A percentile compares a stretch with the other conserved stretches of the same genome.
These are phyloP conservation scores for Blastocystis sp. DNA, from an alignment of 352 stramenopile genomes.

Conservation along the genomic window DNA sequence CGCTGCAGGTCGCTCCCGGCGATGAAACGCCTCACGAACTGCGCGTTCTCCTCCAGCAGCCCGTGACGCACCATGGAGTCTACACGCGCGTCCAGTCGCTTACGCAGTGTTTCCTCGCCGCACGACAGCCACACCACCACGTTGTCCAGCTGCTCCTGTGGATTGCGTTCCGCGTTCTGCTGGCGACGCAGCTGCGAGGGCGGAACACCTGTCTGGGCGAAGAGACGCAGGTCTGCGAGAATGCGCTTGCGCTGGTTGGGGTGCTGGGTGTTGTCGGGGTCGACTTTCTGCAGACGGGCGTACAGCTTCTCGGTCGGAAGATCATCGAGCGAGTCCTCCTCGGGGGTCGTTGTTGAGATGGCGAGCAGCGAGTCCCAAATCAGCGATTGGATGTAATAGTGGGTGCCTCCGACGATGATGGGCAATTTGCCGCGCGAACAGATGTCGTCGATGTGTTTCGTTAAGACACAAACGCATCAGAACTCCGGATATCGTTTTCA, in stretches of 20 bases:
- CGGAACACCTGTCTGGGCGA: slow-evolving; percentile 69
- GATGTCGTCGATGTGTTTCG: slow-evolving; percentile 71
- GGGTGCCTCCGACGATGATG: slow-evolving; percentile 78
- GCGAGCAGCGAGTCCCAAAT: slow-evolving; percentile 72
- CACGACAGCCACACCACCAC: slow-evolving; percentile 74
- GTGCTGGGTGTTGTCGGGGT: slow-evolving; percentile 72
- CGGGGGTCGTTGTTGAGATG: slow-evolving; percentile 57
- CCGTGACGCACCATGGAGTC: slow-evolving; percentile 69
- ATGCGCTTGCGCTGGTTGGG: slow-evolving; percentile 71
- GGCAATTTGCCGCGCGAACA: slow-evolving; percentile 72
- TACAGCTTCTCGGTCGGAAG: slow-evolving; percentile 61
- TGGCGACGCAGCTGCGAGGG: not conserved
- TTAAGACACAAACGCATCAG: not conserved
- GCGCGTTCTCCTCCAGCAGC: slow-evolving; percentile 68
- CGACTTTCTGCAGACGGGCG: slow-evolving; percentile 65
- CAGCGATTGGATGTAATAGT: slow-evolving; percentile 80
- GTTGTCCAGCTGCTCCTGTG: slow-evolving; percentile 64
- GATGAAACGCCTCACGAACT: slow-evolving; percentile 63
- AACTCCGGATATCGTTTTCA: slow-evolving; percentile 60
- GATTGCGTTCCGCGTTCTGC: slow-evolving; percentile 68
- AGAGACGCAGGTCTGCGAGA: slow-evolving; percentile 72
- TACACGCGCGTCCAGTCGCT: slow-evolving; percentile 68
- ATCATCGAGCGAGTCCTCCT: not conserved
- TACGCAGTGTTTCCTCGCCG: slow-evolving; percentile 64
- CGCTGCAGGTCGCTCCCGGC: slow-evolving; percentile 57